These are phyloP conservation scores for Quercus gilva DNA, from an alignment of 306 rosid species.

Conservation along the genomic window DNA sequence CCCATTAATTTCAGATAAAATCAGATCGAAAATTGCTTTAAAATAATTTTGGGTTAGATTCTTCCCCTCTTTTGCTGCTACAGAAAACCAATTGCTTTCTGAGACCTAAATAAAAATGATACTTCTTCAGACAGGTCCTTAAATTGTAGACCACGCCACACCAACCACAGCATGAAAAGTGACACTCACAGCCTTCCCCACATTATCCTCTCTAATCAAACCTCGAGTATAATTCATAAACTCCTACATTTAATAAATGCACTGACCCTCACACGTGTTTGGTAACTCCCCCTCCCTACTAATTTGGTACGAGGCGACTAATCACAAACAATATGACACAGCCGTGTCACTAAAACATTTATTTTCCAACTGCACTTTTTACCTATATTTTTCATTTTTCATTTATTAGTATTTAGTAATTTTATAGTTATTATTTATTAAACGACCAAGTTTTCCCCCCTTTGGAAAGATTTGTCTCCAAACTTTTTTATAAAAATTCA, in stretches of 20 bases:
- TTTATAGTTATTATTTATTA: not conserved
- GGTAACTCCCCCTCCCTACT: not conserved
- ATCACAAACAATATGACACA: not conserved
- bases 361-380: not conserved
- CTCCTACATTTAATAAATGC: not conserved
- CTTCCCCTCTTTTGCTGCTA: too few species aligned
- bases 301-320: not conserved
- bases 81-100: too few species aligned
- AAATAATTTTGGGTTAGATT: too few species aligned
- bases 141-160: not conserved
- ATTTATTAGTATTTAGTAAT: not conserved
- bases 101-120: too few species aligned
- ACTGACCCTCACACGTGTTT: constrained; percentile 3
- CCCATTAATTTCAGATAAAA: not conserved
- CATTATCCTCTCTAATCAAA: not conserved
- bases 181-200: not conserved
- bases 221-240: too few species aligned
- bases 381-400: not conserved
- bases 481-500: too few species aligned
- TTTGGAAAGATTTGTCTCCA: too few species aligned
- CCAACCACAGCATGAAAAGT: not conserved
- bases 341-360: too few species aligned
- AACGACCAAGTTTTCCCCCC: too few species aligned
- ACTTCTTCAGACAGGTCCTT: not conserved
- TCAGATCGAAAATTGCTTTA: not conserved